These are phyloP conservation scores for Mortierella sp. DNA, from an alignment of 371 early-diverging fungal genomes.

Conservation along the genomic window DNA sequence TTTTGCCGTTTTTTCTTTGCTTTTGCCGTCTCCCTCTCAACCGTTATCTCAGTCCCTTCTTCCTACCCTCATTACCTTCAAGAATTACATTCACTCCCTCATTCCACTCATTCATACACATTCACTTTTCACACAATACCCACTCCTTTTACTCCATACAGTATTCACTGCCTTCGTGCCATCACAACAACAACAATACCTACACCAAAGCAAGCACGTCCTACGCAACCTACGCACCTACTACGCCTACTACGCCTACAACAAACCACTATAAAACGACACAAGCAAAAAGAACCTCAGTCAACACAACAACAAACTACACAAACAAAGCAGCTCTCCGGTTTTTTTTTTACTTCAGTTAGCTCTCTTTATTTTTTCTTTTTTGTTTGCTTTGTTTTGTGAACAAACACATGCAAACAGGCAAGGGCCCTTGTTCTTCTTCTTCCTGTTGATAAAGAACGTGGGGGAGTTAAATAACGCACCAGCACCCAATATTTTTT, in stretches of 20 bases:
- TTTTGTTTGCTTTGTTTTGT: neutral
- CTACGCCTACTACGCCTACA: neutral
- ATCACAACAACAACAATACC: neutral
- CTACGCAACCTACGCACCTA: neutral
- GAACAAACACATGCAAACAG: conserved; percentile 6
- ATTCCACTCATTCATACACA: neutral
- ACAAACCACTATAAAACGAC: neutral
- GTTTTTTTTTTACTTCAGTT: neutral
- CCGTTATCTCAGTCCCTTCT: neutral
- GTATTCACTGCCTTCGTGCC: neutral
- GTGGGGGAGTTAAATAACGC: conserved; percentile 11
- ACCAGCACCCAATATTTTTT: conserved; percentile 9
- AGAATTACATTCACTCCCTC: neutral
- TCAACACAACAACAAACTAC: neutral
- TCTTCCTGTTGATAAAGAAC: neutral
- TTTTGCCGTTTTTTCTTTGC: neutral
- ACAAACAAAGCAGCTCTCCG: neutral
- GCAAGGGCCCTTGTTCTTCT: neutral
- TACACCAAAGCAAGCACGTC: neutral
- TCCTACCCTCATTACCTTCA: neutral
- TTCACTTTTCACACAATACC: neutral
- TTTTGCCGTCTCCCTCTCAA: neutral
- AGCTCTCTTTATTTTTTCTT: neutral
- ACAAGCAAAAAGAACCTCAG: neutral
- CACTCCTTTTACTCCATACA: neutral